Evolutionary conservation across 1,284 basidiomycete species (phyloP).

Genomic region (Irpex lacteus): DNA sequence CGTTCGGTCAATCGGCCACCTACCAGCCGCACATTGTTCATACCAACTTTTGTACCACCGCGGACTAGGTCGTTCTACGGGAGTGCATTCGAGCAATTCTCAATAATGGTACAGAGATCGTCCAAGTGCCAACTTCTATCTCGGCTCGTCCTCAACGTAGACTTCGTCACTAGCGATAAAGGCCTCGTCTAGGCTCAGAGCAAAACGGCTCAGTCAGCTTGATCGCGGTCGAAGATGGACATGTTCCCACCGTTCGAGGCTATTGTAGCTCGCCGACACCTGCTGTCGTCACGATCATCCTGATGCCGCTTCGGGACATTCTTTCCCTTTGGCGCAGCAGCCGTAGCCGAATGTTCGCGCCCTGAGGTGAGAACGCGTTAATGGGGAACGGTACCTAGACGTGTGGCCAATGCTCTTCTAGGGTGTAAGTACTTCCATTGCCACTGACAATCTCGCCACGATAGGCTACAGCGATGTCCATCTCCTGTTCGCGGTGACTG

Average conservation of each 20-base stretch:
- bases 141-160: neutral
- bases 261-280: neutral
- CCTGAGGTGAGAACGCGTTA: conserved; percentile 10
- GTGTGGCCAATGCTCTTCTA: conserved; percentile 10
- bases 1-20: conserved; percentile 14
- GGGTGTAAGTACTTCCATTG: neutral
- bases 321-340: conserved; percentile 11
- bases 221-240: neutral
- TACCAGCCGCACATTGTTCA: conserved; percentile 11
- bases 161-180: neutral
- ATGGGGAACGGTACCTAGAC: conserved; percentile 1
- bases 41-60: neutral
- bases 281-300: conserved; percentile 11
- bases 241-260: conserved; percentile 7
- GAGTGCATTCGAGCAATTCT: neutral
- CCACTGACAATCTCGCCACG: neutral
- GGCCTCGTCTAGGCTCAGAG: neutral
- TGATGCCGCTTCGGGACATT: conserved; percentile 6
- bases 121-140: neutral
- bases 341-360: conserved; percentile 1
- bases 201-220: neutral
- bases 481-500: neutral
- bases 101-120: neutral
- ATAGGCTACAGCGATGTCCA: conserved; percentile 3
- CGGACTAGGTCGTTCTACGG: conserved; percentile 1